phyloP scores from a whole-genome alignment of 768 basidiomycete genomes.

The Russula virescens region DNA sequence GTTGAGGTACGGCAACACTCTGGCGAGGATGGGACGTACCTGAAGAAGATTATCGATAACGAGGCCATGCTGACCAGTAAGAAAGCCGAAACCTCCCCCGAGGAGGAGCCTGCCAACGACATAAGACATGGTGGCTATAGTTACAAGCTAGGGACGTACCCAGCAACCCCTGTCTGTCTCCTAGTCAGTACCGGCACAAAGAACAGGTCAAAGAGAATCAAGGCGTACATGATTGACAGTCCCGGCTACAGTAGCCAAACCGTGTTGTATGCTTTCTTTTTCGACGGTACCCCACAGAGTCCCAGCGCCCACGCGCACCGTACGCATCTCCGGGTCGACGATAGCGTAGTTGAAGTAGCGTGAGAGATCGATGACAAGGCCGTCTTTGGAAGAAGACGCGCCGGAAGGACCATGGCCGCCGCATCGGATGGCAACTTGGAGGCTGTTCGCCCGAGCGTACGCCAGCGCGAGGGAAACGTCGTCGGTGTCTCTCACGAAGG shows the following conservation, averaged over 20 bases:
- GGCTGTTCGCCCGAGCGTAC: conserved; percentile 33
- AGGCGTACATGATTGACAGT: conserved; percentile 44
- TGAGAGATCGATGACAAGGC: conserved; percentile 47
- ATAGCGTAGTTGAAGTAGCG: conserved; percentile 36
- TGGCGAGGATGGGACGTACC: conserved; percentile 23
- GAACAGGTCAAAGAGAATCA: not conserved
- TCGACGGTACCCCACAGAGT: conserved; percentile 45
- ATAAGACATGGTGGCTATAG: not conserved
- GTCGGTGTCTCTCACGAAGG: conserved; percentile 38
- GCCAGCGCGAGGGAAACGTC: conserved; percentile 37
- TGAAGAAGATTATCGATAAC: conserved; percentile 43
- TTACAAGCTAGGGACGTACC: conserved; percentile 31
- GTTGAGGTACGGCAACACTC: not conserved
- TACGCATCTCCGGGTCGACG: conserved; percentile 36
- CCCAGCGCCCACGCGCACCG: conserved; percentile 43
- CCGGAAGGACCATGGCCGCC: conserved; percentile 45
- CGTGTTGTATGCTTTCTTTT: conserved; percentile 38
- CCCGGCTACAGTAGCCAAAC: conserved; percentile 43
- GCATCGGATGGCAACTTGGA: conserved; percentile 42
- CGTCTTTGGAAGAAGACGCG: conserved; percentile 41
- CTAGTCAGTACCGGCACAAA: not conserved
- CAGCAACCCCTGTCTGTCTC: conserved; percentile 44
- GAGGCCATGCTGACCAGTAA: conserved; percentile 39
- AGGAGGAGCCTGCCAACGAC: conserved; percentile 38
- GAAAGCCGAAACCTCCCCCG: conserved; percentile 53